phyloP scores from a whole-genome alignment of 176 grass and related monocot genomes.

The barley (Hordeum vulgare) region DNA sequence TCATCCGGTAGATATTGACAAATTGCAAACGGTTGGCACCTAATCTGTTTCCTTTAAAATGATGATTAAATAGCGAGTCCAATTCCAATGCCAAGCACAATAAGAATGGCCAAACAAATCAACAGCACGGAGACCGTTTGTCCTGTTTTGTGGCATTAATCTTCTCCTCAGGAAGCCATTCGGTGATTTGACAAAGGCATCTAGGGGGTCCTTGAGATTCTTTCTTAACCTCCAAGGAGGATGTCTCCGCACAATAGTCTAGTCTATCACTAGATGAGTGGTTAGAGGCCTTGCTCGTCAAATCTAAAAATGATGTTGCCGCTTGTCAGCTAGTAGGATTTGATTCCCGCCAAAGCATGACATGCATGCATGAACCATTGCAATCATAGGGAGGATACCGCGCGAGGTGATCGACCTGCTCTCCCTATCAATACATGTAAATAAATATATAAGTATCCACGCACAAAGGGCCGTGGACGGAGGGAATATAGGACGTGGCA shows the following conservation, averaged over 20 bases:
- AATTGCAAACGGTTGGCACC: neutral
- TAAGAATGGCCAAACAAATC: neutral
- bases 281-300: slow-evolving; percentile 33
- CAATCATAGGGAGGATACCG: slow-evolving; percentile 39
- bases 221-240: slow-evolving; percentile 12
- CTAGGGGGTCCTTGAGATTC: slow-evolving; percentile 21
- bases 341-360: slow-evolving; percentile 35
- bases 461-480: neutral
- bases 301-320: slow-evolving; percentile 33
- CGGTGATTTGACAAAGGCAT: slow-evolving; percentile 40
- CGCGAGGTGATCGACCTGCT: neutral
- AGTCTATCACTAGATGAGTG: slow-evolving; percentile 13
- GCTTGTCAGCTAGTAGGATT: slow-evolving; percentile 48
- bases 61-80: neutral
- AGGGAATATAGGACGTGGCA: slow-evolving; percentile 2
- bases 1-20: neutral
- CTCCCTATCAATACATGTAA: neutral
- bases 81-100: neutral
- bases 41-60: neutral
- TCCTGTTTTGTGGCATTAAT: slow-evolving; percentile 4
- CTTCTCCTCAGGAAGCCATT: neutral
- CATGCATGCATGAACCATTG: slow-evolving; percentile 30
- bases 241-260: neutral
- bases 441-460: neutral
- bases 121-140: neutral